phyloP scores from a whole-genome alignment of 768 basidiomycete species.

The Tubosaeta sp. region DNA sequence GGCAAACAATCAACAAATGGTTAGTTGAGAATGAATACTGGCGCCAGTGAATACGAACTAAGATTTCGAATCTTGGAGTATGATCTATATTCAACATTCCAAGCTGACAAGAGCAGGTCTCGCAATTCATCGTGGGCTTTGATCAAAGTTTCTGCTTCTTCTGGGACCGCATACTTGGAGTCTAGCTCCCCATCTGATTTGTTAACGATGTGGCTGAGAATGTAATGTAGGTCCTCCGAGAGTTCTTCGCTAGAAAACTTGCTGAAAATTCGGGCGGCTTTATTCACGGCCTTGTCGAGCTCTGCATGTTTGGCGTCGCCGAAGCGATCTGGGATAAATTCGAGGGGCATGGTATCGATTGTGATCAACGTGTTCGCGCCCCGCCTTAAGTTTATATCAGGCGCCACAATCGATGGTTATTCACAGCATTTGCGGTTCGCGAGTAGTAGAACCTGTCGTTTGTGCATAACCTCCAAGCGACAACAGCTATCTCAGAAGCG shows the following conservation, averaged over 20 bases:
- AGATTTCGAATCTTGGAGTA: conserved; percentile 1
- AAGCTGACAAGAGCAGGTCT: background rate
- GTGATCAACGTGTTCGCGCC: background rate
- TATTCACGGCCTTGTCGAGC: background rate
- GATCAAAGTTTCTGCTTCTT: background rate
- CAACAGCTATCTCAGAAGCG: too few relatives aligned
- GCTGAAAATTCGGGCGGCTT: background rate
- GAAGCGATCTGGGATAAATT: background rate
- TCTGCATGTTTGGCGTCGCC: background rate
- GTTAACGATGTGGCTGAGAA: background rate
- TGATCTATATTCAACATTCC: background rate
- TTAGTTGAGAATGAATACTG: background rate
- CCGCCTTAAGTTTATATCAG: background rate
- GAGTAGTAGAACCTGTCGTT: too few relatives aligned
- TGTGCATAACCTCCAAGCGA: too few relatives aligned
- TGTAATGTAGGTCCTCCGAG: background rate
- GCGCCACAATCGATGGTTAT: background rate
- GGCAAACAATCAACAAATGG: background rate
- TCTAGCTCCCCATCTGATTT: background rate
- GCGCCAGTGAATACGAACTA: background rate
- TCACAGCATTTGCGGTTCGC: background rate
- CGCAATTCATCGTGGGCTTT: background rate
- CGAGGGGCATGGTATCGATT: background rate
- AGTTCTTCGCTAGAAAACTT: too few relatives aligned
- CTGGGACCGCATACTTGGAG: background rate